Evolutionary conservation across 1,284 basidiomycete genomes (phyloP).

Genomic region (Neolentinus lepideus): DNA sequence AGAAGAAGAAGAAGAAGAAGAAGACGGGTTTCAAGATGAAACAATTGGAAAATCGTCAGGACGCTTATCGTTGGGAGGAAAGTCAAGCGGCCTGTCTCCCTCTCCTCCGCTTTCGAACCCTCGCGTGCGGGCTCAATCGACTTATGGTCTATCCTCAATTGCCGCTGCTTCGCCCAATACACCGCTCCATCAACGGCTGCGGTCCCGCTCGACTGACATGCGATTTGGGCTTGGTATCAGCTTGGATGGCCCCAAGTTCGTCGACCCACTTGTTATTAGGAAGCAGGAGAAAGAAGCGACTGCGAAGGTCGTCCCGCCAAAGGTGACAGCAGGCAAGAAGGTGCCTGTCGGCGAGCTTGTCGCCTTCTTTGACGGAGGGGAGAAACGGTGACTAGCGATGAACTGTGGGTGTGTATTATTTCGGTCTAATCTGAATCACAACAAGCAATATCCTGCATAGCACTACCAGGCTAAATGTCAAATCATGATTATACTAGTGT

Average conservation of each 20-base stretch:
- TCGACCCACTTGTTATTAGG: conserved; percentile 65
- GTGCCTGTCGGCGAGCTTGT: conserved; percentile 69
- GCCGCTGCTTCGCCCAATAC: conserved; percentile 16
- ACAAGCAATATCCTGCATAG: too few relatives aligned
- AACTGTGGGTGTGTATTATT: too few relatives aligned
- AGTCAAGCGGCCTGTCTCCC: conserved; percentile 10
- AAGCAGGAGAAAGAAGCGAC: conserved; percentile 48
- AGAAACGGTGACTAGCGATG: conserved; percentile 28
- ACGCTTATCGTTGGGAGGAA: conserved; percentile 20
- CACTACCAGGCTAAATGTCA: too few relatives aligned
- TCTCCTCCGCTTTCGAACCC: conserved; percentile 20
- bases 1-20: conserved; percentile 23
- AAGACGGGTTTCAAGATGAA: conserved; percentile 39
- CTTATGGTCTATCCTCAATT: conserved; percentile 33
- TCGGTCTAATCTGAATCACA: too few relatives aligned
- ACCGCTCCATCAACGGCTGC: conserved; percentile 14
- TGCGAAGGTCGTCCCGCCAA: conserved; percentile 30
- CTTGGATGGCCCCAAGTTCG: conserved; percentile 36
- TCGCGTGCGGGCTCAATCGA: conserved; percentile 46
- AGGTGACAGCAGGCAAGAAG: conserved; percentile 42
- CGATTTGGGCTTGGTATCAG: conserved; percentile 9
- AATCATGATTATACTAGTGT: too few relatives aligned
- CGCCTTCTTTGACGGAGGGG: conserved; percentile 77
- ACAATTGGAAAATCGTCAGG: conserved; percentile 54
- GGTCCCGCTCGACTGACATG: conserved; percentile 13